These are phyloP conservation scores for Marchantia polymorpha DNA, from an alignment of 225 moss, liverwort and hornwort genomes.

Conservation along the genomic window DNA sequence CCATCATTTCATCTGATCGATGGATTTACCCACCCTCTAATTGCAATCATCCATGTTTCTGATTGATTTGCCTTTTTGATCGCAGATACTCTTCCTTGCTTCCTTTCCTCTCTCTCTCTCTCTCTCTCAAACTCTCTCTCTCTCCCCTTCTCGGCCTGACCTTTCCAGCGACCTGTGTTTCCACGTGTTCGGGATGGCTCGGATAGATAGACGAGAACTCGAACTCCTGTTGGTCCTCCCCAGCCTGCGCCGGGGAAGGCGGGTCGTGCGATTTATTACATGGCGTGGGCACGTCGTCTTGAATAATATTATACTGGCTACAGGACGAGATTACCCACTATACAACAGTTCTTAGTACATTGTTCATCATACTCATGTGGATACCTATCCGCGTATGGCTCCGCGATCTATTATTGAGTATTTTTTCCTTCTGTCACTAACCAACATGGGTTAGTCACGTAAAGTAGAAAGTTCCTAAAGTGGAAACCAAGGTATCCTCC, in stretches of 20 bases:
- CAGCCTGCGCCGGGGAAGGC: background rate
- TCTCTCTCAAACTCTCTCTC: background rate
- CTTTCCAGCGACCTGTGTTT: background rate
- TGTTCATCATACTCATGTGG: background rate
- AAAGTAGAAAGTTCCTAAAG: background rate
- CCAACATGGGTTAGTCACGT: background rate
- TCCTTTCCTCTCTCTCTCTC: background rate
- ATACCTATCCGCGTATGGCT: no score
- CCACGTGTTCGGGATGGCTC: background rate
- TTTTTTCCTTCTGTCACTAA: background rate
- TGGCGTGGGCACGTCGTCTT: conserved; percentile 6
- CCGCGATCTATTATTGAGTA: no score
- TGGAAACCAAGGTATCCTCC: background rate
- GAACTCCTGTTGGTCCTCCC: background rate
- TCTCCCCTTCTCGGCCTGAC: no score
- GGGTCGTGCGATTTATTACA: background rate
- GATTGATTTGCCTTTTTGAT: no score
- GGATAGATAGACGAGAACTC: background rate
- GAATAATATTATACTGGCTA: background rate
- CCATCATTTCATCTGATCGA: background rate
- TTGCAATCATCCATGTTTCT: no score
- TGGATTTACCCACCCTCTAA: no score
- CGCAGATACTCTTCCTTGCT: no score
- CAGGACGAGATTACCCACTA: background rate
- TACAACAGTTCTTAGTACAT: background rate